Evolutionary conservation across 1,284 basidiomycete species (phyloP), one percentile per base, ranked within the genome.

Genomic region (Sporisorium exsertum): DNA sequence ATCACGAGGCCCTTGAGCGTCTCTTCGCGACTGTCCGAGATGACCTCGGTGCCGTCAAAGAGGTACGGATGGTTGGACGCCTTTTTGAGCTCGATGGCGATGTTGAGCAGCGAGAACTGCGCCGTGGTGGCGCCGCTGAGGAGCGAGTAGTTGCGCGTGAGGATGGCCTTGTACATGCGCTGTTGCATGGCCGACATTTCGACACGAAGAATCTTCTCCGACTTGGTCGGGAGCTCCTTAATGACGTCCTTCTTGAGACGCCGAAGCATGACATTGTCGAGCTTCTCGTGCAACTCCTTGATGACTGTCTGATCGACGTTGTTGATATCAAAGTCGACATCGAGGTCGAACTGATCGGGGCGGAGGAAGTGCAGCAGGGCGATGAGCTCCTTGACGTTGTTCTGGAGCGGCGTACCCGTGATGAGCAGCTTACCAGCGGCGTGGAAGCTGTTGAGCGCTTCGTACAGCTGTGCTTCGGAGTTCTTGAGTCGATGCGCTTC

Each of bases 401-500:
- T 99, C 86, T 99, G 97, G 61, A 99, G 88, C 20, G 97, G 97
- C 3, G 97, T 99, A 35, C 97, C 97, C 0, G 97, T 99, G 86
- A 99, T 99, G 78, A 99, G 90, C 61, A 99, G 89, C 87, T 97
- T 96, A 58, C 93, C 94, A 2, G 92, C 92, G 47, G 94, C 92
- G 58, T 91, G 90, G 88, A 99, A 99, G 72, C 92, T 91, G 84
- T 91, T 89, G 60, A 99, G 88, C 6, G 95, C 94, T 84, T 99
- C 95, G 87, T 99, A 99, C 51, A 99, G 87, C 87, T 98, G 96
- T 78, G 94, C 94, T 86, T 98, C 96, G 60, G 93, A 94, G 87
- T 99, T 99, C 88, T 99, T 99, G 77, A 99, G 87, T 27, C 97
- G 93, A 87, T 99, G 97, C 7, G 97, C 97, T 90, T 99, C 97